phyloP scores from a whole-genome alignment of 1,284 basidiomycete species.

The Apiotrichum sp. region DNA sequence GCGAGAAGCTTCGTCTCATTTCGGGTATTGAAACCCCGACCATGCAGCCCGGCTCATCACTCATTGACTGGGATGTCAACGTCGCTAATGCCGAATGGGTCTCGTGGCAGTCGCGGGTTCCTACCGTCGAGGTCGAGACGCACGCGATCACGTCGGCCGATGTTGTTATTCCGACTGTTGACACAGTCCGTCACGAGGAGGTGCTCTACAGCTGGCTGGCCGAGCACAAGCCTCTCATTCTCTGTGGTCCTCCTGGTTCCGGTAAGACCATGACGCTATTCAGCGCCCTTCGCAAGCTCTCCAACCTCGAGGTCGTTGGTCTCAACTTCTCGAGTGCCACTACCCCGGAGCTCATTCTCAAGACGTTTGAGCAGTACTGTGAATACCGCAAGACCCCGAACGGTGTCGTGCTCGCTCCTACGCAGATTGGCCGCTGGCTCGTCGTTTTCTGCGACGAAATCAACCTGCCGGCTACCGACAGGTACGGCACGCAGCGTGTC shows the following conservation, averaged over 20 bases:
- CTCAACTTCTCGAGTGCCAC: constrained; percentile 99
- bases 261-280: constrained; percentile 99
- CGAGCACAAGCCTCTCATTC: constrained; percentile 96
- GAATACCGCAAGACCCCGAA: constrained; percentile 98
- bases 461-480: constrained; percentile 93
- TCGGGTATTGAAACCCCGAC: constrained; percentile 87
- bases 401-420: constrained; percentile 86
- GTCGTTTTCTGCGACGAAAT: constrained; percentile 99
- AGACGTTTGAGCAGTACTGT: constrained; percentile 99
- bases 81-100: constrained; percentile 80
- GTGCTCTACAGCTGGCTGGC: constrained; percentile 98
- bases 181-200: constrained; percentile 97
- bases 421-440: constrained; percentile 95
- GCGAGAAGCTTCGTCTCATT: constrained; percentile 75
- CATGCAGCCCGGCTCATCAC: constrained; percentile 65
- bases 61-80: constrained; percentile 95
- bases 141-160: constrained; percentile 93
- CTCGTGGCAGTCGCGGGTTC: constrained; percentile 86
- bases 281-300: constrained; percentile 92
- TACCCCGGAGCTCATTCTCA: constrained; percentile 93
- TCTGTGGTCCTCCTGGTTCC: constrained; percentile 97
- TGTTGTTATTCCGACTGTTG: constrained; percentile 95
- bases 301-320: constrained; percentile 98
- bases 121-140: constrained; percentile 92
- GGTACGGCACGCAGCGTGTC: constrained; percentile 97